A percentile compares a stretch with the other conserved stretches of the same genome.
These are phyloP conservation scores for Salix brachista DNA, from an alignment of 345 rosid species.

Conservation along the genomic window DNA sequence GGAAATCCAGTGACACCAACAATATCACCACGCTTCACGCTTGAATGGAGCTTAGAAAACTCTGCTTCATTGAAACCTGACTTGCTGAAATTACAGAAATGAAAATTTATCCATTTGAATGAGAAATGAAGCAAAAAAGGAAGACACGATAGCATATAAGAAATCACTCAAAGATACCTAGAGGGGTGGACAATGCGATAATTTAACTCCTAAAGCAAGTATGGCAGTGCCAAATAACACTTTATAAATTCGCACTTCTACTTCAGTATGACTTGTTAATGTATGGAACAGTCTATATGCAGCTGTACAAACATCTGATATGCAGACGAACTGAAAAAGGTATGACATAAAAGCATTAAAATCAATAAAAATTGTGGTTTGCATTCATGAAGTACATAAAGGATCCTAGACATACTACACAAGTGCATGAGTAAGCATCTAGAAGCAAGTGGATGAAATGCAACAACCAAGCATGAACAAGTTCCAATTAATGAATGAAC, in stretches of 20 bases:
- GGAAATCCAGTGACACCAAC: slow-evolving; percentile 93
- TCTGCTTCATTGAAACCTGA: slow-evolving; percentile 69
- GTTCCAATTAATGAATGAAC: not conserved
- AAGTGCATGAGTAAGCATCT: too few relatives aligned
- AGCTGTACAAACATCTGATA: too few relatives aligned
- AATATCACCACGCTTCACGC: slow-evolving; percentile 87
- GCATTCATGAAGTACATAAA: not conserved
- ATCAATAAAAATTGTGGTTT: not conserved
- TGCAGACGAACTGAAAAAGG: too few relatives aligned
- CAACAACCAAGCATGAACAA: not conserved
- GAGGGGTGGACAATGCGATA: not conserved
- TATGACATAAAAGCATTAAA: not conserved
- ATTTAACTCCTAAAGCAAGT: not conserved
- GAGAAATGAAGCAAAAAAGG: not conserved
- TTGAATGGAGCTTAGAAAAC: slow-evolving; percentile 61
- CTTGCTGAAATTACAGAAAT: slow-evolving; percentile 44
- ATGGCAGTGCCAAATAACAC: not conserved
- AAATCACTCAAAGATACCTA: not conserved
- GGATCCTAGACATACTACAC: not conserved
- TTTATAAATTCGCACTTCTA: not conserved
- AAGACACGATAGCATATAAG: not conserved
- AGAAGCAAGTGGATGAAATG: not conserved
- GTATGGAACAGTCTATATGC: too few relatives aligned
- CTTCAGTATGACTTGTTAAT: too few relatives aligned
- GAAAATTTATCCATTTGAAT: not conserved